phyloP scores from a whole-genome alignment of 1,284 basidiomycete species.

The Acaromyces ingoldii region DNA sequence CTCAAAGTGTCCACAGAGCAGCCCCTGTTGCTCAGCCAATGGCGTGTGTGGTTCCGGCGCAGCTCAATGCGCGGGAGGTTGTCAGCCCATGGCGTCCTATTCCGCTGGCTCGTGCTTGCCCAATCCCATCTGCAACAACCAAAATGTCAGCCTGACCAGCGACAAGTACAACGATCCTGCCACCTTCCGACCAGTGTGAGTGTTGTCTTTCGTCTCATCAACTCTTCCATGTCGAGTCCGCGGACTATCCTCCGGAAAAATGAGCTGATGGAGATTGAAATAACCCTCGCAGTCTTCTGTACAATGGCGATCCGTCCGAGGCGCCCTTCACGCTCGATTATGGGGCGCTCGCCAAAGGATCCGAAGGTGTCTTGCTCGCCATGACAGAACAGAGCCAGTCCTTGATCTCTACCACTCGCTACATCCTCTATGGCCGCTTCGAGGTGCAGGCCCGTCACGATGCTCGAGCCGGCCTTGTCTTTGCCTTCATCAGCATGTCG shows the following conservation, averaged over 20 bases:
- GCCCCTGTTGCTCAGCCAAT: slow-evolving; percentile 35
- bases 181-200: slow-evolving; percentile 32
- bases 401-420: slow-evolving; percentile 41
- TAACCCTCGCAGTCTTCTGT: slow-evolving; percentile 21
- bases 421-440: slow-evolving; percentile 42
- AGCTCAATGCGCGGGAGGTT: slow-evolving; percentile 42
- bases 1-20: slow-evolving; percentile 21
- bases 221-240: too few relatives aligned
- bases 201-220: too few relatives aligned
- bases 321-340: slow-evolving; percentile 39
- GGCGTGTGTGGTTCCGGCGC: slow-evolving; percentile 39
- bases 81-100: slow-evolving; percentile 33
- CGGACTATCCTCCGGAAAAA: too few relatives aligned
- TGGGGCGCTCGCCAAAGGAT: slow-evolving; percentile 33
- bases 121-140: slow-evolving; percentile 34
- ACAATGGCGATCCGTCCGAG: slow-evolving; percentile 30
- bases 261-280: too few relatives aligned
- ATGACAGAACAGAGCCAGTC: slow-evolving; percentile 27
- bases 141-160: slow-evolving; percentile 23
- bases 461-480: slow-evolving; percentile 32
- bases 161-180: slow-evolving; percentile 27
- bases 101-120: slow-evolving; percentile 33
- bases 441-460: slow-evolving; percentile 34
- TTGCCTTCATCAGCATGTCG: slow-evolving; percentile 36
- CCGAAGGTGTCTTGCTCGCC: slow-evolving; percentile 39